Evolutionary conservation across 495 filamentous ascomycete species (phyloP), one percentile per base, ranked within the genome.

Genomic region (Bathelium albidoporum): DNA sequence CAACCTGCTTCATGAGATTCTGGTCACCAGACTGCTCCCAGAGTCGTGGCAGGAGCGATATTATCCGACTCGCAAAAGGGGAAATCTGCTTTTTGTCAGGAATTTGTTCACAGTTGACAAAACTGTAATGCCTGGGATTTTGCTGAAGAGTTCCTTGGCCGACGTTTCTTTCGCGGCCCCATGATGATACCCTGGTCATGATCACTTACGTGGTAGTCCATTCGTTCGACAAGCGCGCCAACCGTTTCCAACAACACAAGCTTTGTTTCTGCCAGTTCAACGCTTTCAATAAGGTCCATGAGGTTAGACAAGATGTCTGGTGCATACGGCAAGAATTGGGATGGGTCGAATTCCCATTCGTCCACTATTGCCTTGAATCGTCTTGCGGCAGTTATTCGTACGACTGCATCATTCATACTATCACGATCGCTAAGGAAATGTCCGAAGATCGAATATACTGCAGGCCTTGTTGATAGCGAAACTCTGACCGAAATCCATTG

Each of bases 361-460:
- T 94, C 85, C n/a, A 89, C 81, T 31, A 95, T 80, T 34, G 79
- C 77, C 70, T 86, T 87, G 29, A 98, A 82, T 69, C 95, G 89
- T 61, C 89, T 82, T 11, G 90, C 94, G 4, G 94, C 89, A 0
- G 93, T 96, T 43, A 97, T 85, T 14, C 91, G 87, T 34, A 98
- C 94, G 5, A 97, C 90, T 52, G 90, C 80, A 70, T 98, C 94
- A 70, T 98, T 98, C 65, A 85, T 77, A 1, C 82, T 76, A 71
- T 96, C 91, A 14, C 82, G 77, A 26, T 82, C 81, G 69, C 90
- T 85, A 16, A 97, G 80, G n/a, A 98, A 77, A 73, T 95, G 87
- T 66, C 89, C 85, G 75, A 91, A 96, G 39, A 97, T 90, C 67
- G 90, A 84, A 67, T 95, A 96, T 20, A 97, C 82, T n/a, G 89